Base-by-base conservation (phyloP, 192 early-diverging fungal species). In the Linnemannia hyalina region DNA sequence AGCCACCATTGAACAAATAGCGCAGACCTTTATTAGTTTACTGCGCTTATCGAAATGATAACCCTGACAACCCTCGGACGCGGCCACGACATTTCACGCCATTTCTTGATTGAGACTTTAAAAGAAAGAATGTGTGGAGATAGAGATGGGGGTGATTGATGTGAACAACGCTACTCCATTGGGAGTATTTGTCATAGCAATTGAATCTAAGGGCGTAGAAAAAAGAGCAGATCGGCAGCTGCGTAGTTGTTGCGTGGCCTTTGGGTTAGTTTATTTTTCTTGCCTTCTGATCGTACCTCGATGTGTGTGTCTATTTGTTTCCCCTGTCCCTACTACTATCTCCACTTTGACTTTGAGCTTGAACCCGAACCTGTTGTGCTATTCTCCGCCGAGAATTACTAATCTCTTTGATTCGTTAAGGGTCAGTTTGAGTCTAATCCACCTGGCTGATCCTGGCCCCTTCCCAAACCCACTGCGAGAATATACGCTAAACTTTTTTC, bases 241-340 rank as follows among this genome's bases (percentile, higher is more conserved):
- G 60, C 60, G 60, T 65, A 65, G 60, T 13, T 32, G 60, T 65
- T 65, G 60, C 60, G 60, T 65, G 60, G 60, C 60, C n/a, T 32
- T 65, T 35, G 60, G 0, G 26, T 3, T 29, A 65, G 29, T 13
- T 15, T 65, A 4, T 11, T 65, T 65, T n/a, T 29, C 32, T 65
- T 4, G 8, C 16, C n/a, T 10, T 57, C 23, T 65, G 60, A 65
- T 65, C 60, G 44, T 46, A 46, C 2, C 3, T 46, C 49, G 18
- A 18, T 52, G 49, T 52, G 49, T 4, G 15, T 49, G 35, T 35
- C 35, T 35, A 35, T 35, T 35, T 35, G 35, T 35, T 35, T 35
- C 35, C 35, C 44, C 10, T 18, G 47, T 18, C 15, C 47, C 18
- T 35, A 35, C 35, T 35, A 35, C 35, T 35, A 35, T 35, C 35